Evolutionary conservation across 768 basidiomycete genomes (phyloP).

Genomic region (Lactifluus volemus): DNA sequence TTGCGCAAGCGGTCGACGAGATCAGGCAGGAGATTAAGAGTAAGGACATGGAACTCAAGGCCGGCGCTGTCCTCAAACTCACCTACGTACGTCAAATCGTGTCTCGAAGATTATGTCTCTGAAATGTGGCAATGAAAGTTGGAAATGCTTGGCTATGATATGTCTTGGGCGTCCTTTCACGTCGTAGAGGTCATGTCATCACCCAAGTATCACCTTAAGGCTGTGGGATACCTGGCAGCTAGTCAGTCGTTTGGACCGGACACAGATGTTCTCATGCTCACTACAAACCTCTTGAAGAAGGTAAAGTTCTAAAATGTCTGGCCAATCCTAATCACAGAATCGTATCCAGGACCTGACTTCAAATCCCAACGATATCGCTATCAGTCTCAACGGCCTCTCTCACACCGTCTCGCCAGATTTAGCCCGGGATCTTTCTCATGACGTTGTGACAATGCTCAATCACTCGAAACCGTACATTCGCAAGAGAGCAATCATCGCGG

Average conservation of each 20-base stretch:
- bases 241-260: constrained; percentile 85
- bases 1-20: constrained; percentile 89
- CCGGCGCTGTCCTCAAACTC: constrained; percentile 89
- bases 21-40: constrained; percentile 84
- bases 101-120: constrained; percentile 15
- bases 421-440: constrained; percentile 82
- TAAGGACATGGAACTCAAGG: constrained; percentile 96
- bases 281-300: constrained; percentile 93
- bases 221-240: constrained; percentile 92
- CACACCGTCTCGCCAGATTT: constrained; percentile 81
- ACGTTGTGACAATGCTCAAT: constrained; percentile 77
- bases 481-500: constrained; percentile 78
- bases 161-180: constrained; percentile 93
- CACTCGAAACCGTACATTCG: constrained; percentile 85
- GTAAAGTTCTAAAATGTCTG: constrained; percentile 32
- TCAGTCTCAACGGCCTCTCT: constrained; percentile 75
- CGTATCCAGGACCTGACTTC: constrained; percentile 68
- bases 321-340: constrained; percentile 17
- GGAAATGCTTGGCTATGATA: constrained; percentile 95
- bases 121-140: constrained; percentile 44
- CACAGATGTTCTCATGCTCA: constrained; percentile 95
- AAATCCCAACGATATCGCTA: constrained; percentile 61
- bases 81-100: constrained; percentile 69
- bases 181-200: constrained; percentile 99
- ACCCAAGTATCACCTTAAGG: constrained; percentile 83